Evolutionary conservation across 176 grass and related monocot species (phyloP).

Genomic region (Aegilops bicornis): DNA sequence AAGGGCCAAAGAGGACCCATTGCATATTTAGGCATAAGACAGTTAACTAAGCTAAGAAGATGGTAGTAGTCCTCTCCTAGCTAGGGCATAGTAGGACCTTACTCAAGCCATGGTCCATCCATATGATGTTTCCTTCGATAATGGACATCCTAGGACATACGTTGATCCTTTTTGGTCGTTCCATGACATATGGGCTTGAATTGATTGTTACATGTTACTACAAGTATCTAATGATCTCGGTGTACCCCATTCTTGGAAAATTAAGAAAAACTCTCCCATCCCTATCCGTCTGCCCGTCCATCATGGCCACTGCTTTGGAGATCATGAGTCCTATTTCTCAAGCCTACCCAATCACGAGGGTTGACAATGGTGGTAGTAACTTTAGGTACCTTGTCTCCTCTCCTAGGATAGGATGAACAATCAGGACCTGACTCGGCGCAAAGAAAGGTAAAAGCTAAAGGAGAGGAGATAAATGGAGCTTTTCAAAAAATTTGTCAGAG

Average conservation of each 20-base stretch:
- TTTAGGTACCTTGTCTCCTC: conserved; percentile 25
- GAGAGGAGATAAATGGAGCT: too few relatives aligned
- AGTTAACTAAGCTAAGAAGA: too few relatives aligned
- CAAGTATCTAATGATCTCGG: not conserved
- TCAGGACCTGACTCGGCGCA: not conserved
- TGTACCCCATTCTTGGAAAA: conserved; percentile 11
- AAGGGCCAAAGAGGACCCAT: too few relatives aligned
- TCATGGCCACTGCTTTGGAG: not conserved
- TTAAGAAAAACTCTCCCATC: conserved; percentile 29
- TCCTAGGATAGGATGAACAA: not conserved
- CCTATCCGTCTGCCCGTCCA: not conserved
- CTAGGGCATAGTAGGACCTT: too few relatives aligned
- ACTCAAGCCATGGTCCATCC: too few relatives aligned
- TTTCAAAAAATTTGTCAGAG: too few relatives aligned
- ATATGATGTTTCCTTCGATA: too few relatives aligned
- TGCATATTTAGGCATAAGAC: too few relatives aligned
- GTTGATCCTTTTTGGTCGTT: too few relatives aligned
- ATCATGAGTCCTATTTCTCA: not conserved
- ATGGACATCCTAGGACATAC: too few relatives aligned
- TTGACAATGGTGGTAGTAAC: not conserved
- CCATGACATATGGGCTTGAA: too few relatives aligned
- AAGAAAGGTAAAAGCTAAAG: not conserved
- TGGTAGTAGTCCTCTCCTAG: too few relatives aligned
- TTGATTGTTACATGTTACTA: conserved; percentile 15
- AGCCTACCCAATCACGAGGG: not conserved